Conservation (phyloP, 2,329 filamentous ascomycete genomes). For the Fusarium sp. region DNA sequence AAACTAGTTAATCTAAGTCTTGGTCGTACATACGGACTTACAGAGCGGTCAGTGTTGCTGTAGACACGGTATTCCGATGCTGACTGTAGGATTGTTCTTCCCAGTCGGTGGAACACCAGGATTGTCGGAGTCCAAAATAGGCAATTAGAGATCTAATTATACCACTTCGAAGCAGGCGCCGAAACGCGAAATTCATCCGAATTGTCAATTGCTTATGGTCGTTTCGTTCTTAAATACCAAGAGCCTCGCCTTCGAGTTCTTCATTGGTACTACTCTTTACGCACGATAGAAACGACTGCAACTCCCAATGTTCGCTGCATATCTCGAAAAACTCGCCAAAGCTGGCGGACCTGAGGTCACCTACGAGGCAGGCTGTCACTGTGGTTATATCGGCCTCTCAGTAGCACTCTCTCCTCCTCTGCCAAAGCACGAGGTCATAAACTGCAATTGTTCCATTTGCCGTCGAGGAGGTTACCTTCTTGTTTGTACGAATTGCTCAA, state of each 20-base stretch:
- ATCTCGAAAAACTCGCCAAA: slow-evolving; percentile 18
- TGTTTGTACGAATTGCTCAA: slow-evolving; percentile 48
- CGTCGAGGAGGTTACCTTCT: slow-evolving; percentile 61
- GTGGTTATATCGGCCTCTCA: slow-evolving; percentile 59
- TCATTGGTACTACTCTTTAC: too few relatives aligned
- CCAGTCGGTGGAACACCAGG: neutral
- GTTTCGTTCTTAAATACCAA: neutral
- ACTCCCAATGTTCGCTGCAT: neutral
- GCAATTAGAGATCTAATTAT: slow-evolving; percentile 17
- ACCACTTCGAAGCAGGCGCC: neutral
- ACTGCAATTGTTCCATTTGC: slow-evolving; percentile 65
- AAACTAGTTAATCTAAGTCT: neutral
- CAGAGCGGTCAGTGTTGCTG: neutral
- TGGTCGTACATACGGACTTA: neutral
- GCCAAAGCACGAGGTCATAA: slow-evolving; percentile 54
- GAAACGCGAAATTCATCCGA: neutral
- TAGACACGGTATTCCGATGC: neutral
- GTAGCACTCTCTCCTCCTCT: slow-evolving; percentile 60
- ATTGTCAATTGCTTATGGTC: neutral
- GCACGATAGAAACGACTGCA: neutral
- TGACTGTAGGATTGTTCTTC: neutral
- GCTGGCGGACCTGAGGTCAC: slow-evolving; percentile 45
- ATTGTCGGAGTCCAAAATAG: slow-evolving; percentile 17
- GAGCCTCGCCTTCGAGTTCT: neutral
- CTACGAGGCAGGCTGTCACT: slow-evolving; percentile 63